phyloP scores from a whole-genome alignment of 176 grass and related monocot species.

The Zoysia pacifica region DNA sequence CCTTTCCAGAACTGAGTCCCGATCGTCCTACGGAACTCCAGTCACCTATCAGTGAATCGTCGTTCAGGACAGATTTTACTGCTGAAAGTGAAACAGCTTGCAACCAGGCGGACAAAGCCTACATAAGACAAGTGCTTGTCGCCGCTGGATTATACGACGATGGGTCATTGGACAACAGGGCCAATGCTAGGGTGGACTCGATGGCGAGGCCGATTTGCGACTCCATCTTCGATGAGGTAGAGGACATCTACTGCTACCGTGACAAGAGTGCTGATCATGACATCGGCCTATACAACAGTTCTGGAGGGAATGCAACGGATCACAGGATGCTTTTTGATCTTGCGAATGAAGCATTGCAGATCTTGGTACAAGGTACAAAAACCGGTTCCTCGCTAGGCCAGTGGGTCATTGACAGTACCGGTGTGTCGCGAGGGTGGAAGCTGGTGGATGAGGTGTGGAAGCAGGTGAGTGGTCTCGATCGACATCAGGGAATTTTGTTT shows the following conservation, averaged over 20 bases:
- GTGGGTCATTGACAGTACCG: slow-evolving; percentile 43
- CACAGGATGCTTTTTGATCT: slow-evolving; percentile 73
- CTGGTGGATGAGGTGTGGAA: slow-evolving; percentile 60
- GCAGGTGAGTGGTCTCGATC: neutral
- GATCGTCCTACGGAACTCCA: slow-evolving; percentile 38
- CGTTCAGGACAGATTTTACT: slow-evolving; percentile 25
- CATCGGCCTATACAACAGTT: neutral
- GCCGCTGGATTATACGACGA: slow-evolving; percentile 62
- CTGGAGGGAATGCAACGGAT: slow-evolving; percentile 9
- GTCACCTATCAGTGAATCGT: slow-evolving; percentile 24
- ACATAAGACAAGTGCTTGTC: slow-evolving; percentile 58
- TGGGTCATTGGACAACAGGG: slow-evolving; percentile 4
- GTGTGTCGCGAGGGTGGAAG: slow-evolving; percentile 30
- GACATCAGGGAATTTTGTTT: too few species aligned
- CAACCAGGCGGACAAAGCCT: slow-evolving; percentile 38
- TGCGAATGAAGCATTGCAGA: slow-evolving; percentile 62
- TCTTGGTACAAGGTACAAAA: slow-evolving; percentile 20
- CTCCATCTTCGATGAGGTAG: slow-evolving; percentile 58
- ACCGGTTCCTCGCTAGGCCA: slow-evolving; percentile 28
- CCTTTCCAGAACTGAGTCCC: slow-evolving; percentile 37
- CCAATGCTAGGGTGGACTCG: slow-evolving; percentile 8
- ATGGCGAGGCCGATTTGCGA: slow-evolving; percentile 37
- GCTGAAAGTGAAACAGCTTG: slow-evolving; percentile 36
- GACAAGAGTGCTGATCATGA: neutral
- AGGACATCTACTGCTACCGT: slow-evolving; percentile 59